phyloP scores from a whole-genome alignment of 148 eudicot genomes.

The Dianthus caryophyllus region DNA sequence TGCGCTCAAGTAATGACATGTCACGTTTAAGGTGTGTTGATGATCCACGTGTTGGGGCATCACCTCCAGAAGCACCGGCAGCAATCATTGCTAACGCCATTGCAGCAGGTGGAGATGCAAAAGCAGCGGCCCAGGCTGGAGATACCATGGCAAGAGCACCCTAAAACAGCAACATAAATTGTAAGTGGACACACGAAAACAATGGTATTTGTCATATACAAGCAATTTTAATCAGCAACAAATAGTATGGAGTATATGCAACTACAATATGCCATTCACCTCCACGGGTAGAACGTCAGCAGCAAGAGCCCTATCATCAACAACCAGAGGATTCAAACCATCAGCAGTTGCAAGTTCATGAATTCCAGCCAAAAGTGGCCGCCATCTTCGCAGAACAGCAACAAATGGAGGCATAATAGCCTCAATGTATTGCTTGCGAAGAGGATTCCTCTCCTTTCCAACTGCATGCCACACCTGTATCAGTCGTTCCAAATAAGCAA shows the following conservation, averaged over 20 bases:
- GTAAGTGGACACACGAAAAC: neutral
- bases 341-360: slow-evolving; percentile 91
- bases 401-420: slow-evolving; percentile 89
- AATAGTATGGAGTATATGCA: neutral
- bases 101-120: slow-evolving; percentile 99
- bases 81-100: slow-evolving; percentile 99
- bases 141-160: slow-evolving; percentile 97
- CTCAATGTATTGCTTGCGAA: slow-evolving; percentile 88
- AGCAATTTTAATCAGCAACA: neutral
- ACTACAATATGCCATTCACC: slow-evolving; percentile 39
- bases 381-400: slow-evolving; percentile 90
- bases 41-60: slow-evolving; percentile 63
- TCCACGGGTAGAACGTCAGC: slow-evolving; percentile 90
- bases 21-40: slow-evolving; percentile 73
- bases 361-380: slow-evolving; percentile 92
- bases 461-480: slow-evolving; percentile 94
- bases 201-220: neutral
- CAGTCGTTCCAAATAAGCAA: slow-evolving; percentile 8
- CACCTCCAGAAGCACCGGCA: slow-evolving; percentile 98
- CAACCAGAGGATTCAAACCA: slow-evolving; percentile 81
- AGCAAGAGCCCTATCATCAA: slow-evolving; percentile 84
- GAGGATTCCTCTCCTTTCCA: slow-evolving; percentile 65
- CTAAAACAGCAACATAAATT: slow-evolving; percentile 32
- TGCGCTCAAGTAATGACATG: slow-evolving; percentile 76
- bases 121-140: slow-evolving; percentile 97